Evolutionary conservation across 768 basidiomycete species (phyloP).

Genomic region (Suillus spraguei): DNA sequence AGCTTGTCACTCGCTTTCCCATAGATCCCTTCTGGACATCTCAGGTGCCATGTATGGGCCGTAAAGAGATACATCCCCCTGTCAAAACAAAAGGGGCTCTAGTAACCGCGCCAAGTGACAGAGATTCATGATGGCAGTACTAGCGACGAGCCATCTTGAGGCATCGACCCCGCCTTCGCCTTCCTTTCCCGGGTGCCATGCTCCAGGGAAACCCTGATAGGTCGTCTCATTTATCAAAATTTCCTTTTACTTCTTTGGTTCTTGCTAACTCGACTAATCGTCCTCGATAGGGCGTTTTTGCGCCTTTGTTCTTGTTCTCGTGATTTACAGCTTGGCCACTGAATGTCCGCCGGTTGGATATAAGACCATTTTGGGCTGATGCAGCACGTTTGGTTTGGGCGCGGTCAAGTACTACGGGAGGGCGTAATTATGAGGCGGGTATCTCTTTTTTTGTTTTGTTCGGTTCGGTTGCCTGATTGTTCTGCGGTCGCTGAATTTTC

Average conservation of each 20-base stretch:
- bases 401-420: neutral
- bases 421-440: slow-evolving; percentile 1
- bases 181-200: neutral
- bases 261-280: slow-evolving; percentile 7
- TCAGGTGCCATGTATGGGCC: slow-evolving; percentile 2
- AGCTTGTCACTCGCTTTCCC: slow-evolving; percentile 7
- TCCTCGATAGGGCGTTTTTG: slow-evolving; percentile 5
- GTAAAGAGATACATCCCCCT: neutral
- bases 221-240: neutral
- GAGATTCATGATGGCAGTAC: neutral
- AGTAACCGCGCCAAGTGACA: slow-evolving; percentile 3
- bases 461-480: neutral
- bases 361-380: neutral
- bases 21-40: slow-evolving; percentile 5
- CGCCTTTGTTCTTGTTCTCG: slow-evolving; percentile 7
- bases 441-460: neutral
- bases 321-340: slow-evolving; percentile 1
- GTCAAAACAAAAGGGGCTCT: neutral
- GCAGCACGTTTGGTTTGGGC: neutral
- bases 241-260: slow-evolving; percentile 4
- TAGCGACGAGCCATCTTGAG: neutral
- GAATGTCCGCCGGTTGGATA: neutral
- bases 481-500: neutral
- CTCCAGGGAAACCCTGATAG: slow-evolving; percentile 1
- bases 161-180: slow-evolving; percentile 5